Conservation (phyloP, 305 asterid genomes). For the Andrographis paniculata region DNA sequence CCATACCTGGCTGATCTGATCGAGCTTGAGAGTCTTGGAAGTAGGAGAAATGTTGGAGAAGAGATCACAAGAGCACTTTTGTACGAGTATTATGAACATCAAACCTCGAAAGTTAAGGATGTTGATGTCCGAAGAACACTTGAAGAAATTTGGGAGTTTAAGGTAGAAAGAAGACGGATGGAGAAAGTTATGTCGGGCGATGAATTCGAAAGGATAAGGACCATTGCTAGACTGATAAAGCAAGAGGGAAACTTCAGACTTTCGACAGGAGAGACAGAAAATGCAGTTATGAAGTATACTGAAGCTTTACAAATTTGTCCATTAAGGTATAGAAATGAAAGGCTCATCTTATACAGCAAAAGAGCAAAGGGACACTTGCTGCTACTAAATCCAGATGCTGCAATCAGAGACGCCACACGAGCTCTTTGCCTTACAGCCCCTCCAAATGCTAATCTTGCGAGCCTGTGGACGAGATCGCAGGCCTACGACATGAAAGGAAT, state of each 20-base stretch:
- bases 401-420: conserved; percentile 71
- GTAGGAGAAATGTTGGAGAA: conserved; percentile 43
- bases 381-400: conserved; percentile 35
- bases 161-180: conserved; percentile 29
- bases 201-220: conserved; percentile 35
- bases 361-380: conserved; percentile 56
- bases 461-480: conserved; percentile 75
- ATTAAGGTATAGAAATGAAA: conserved; percentile 41
- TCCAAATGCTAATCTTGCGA: conserved; percentile 52
- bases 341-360: conserved; percentile 47
- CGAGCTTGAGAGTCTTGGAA: conserved; percentile 52
- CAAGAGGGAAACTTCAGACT: conserved; percentile 47
- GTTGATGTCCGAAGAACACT: conserved; percentile 21
- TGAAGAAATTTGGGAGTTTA: conserved; percentile 39
- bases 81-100: conserved; percentile 24
- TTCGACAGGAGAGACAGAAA: conserved; percentile 39
- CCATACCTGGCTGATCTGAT: conserved; percentile 45
- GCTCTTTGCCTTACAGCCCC: conserved; percentile 68
- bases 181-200: conserved; percentile 36
- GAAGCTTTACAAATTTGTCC: conserved; percentile 64
- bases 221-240: conserved; percentile 28
- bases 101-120: conserved; percentile 23
- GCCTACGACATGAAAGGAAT: conserved; percentile 80
- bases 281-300: conserved; percentile 43
- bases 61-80: conserved; percentile 43